Evolutionary conservation across 2,329 filamentous ascomycete species (phyloP).

Genomic region (Sphaceloma murrayae): DNA sequence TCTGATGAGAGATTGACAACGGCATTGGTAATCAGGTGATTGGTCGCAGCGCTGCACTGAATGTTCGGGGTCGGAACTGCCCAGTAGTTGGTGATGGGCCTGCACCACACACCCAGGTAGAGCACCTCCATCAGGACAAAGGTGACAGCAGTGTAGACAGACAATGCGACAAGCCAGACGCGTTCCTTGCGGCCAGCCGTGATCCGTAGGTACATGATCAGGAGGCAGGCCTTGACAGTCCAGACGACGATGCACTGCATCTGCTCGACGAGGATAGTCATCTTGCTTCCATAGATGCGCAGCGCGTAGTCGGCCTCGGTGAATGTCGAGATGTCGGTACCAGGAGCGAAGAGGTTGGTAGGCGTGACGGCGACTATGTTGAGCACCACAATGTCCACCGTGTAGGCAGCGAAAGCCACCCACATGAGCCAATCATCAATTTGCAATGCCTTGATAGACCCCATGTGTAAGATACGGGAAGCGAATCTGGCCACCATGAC

Average conservation of each 20-base stretch:
- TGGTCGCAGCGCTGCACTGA: slow-evolving; percentile 35
- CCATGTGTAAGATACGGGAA: slow-evolving; percentile 25
- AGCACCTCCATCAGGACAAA: slow-evolving; percentile 34
- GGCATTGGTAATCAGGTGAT: slow-evolving; percentile 33
- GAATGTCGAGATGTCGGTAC: slow-evolving; percentile 37
- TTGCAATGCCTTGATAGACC: slow-evolving; percentile 40
- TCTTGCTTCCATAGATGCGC: slow-evolving; percentile 30
- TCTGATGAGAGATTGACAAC: slow-evolving; percentile 40
- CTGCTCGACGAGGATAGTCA: slow-evolving; percentile 34
- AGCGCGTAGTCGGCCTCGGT: slow-evolving; percentile 24
- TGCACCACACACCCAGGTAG: slow-evolving; percentile 34
- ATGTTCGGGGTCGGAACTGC: slow-evolving; percentile 25
- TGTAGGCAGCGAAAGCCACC: slow-evolving; percentile 42
- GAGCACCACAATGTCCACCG: slow-evolving; percentile 40
- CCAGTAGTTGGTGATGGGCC: slow-evolving; percentile 33
- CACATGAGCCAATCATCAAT: slow-evolving; percentile 51
- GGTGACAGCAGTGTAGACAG: slow-evolving; percentile 27
- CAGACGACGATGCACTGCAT: slow-evolving; percentile 32
- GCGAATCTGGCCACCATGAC: slow-evolving; percentile 34
- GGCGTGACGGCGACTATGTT: slow-evolving; percentile 35
- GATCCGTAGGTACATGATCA: slow-evolving; percentile 33
- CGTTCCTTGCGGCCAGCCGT: slow-evolving; percentile 30
- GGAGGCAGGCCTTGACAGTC: slow-evolving; percentile 31
- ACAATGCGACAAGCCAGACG: slow-evolving; percentile 28
- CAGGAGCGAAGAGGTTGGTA: slow-evolving; percentile 37